Evolutionary conservation across 225 moss, liverwort and hornwort species (phyloP).

Genomic region (Climacium dendroides): DNA sequence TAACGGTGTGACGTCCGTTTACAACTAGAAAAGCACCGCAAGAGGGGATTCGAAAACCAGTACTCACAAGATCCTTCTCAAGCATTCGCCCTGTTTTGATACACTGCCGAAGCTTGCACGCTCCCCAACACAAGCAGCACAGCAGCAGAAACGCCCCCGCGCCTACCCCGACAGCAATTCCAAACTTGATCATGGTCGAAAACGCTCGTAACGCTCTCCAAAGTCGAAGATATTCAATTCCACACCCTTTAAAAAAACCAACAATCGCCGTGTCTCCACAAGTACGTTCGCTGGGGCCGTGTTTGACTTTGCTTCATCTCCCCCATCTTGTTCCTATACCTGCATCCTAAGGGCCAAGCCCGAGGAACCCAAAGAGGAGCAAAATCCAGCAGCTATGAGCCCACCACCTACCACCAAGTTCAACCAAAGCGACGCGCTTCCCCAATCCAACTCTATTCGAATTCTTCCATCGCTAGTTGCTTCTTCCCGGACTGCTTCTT

Average conservation of each 20-base stretch:
- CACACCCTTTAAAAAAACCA: background rate
- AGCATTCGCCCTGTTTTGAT: background rate
- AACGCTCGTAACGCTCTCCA: background rate
- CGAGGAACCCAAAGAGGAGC: background rate
- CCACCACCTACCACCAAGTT: background rate
- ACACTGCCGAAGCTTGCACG: background rate
- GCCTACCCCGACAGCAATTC: conserved; percentile 4
- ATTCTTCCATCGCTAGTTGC: background rate
- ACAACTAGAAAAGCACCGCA: background rate
- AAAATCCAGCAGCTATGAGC: background rate
- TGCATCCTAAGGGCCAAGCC: background rate
- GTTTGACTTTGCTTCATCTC: background rate
- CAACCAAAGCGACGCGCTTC: background rate
- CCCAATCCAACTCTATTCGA: background rate
- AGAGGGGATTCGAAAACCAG: background rate
- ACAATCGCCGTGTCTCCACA: background rate
- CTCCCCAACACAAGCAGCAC: conserved; percentile 17
- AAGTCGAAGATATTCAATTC: background rate
- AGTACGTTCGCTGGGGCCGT: no score
- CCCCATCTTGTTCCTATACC: background rate
- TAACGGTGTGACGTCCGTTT: background rate
- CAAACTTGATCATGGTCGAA: background rate
- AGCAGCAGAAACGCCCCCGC: background rate
- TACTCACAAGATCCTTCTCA: conserved; percentile 4
- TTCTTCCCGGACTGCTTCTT: background rate